Evolutionary conservation across 1,284 basidiomycete species (phyloP), one percentile per base, ranked within the genome.

Genomic region (Vanrija sp.): DNA sequence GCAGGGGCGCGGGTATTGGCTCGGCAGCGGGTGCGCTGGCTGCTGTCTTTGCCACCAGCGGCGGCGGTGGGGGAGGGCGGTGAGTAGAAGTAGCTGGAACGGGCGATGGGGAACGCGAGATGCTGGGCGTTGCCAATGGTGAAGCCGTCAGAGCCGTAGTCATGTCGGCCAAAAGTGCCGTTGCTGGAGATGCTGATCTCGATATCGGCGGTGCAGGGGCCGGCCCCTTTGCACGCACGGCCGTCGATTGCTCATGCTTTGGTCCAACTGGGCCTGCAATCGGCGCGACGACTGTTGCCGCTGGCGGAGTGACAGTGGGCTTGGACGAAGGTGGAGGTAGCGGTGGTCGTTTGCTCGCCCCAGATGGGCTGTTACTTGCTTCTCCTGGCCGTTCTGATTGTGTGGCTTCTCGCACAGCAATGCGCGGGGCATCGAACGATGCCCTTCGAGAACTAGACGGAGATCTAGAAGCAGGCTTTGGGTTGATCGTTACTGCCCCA

Each of bases 151-250:
- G 31, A 14, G 12, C 31, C 2, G 31, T 14, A 14, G 31, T 31
- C 12, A 31, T 14, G 31, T 31, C 31, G 31, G 31, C 31, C 31
- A 31, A 14, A 10, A 27, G 7, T 10, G 12, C 12, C 4, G 4
- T 31, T 4, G 18, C 18, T 6, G 49, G 49, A 2, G 36, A 45
- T 1, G 49, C 37, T 2, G 49, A 39, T 23, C 49, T 44, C 15
- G 49, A 38, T 15, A 35, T 46, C 3, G 53, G 47, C 20, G 44
- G 47, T 10, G 47, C 46, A 1, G 41, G 53, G n/a, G 53, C 43
- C 20, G 23, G 43, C 16, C 12, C 43, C 31, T 31, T 31, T 14
- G 31, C 7, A 9, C 31, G 31, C 12, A 14, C 31, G 31, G 31
- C 31, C 15, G 31, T 31, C 10, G 31, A 14, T 14, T 31, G 31